Conservation (phyloP, 495 filamentous ascomycete genomes). For the Podospora tetraspora region DNA sequence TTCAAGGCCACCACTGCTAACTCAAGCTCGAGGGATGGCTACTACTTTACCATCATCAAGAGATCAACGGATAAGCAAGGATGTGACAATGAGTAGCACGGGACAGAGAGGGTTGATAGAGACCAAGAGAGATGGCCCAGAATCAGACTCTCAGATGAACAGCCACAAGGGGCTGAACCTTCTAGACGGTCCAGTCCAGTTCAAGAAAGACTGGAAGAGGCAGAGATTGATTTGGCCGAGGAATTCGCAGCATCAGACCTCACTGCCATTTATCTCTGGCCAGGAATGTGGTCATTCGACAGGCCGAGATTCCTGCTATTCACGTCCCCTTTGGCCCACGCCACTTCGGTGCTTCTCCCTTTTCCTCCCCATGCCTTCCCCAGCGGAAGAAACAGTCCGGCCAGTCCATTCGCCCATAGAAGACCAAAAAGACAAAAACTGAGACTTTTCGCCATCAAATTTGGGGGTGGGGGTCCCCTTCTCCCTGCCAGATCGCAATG, state of each 20-base stretch:
- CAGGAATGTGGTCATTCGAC: neutral
- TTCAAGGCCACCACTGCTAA: neutral
- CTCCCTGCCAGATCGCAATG: neutral
- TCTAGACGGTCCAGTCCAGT: neutral
- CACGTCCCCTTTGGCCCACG: neutral
- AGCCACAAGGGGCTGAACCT: too few relatives aligned
- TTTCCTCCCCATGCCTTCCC: neutral
- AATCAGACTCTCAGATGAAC: too few relatives aligned
- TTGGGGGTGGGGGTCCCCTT: neutral
- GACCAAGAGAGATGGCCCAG: neutral
- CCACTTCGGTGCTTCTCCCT: neutral
- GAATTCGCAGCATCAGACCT: neutral
- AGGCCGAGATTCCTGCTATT: neutral
- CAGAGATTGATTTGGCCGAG: neutral
- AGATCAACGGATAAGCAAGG: too few relatives aligned
- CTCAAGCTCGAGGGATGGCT: too few relatives aligned
- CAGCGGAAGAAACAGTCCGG: neutral
- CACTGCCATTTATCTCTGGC: neutral
- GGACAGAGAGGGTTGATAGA: neutral
- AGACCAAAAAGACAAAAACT: neutral
- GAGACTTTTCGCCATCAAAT: neutral
- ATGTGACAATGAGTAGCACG: too few relatives aligned
- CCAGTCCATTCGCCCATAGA: neutral
- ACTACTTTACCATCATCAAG: neutral
- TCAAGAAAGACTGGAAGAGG: neutral